Base-by-base conservation (phyloP, 352 stramenopile species). In the Globisporangium paroecandrum region DNA sequence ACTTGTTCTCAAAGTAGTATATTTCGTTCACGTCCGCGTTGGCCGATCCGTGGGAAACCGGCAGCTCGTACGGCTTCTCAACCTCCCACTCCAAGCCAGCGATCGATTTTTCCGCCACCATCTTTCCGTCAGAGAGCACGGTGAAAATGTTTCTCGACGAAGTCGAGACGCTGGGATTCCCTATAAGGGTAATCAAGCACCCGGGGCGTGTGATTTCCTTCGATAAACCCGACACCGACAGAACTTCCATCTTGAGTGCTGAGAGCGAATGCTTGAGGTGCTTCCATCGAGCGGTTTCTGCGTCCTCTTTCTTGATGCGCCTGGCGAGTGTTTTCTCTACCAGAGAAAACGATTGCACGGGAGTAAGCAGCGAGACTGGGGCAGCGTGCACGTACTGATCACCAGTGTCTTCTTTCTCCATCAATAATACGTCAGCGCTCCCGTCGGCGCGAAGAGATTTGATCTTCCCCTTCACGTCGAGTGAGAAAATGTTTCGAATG, bases 401-500 rank as follows among this genome's bases (percentile, higher is more conserved):
- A 13, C 27, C 59, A 4, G 27, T 46, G 1, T 46, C 32, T 12
- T 65, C 9, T 10, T 62, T 25, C 2, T 75, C 69, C 0, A 77
- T n/a, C 8, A 89, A 24, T 2, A 69, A 68, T 22, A 92, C 76
- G 58, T 92, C 82, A 0, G 88, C 79, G 12, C 71, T 86, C 24
- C 84, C 84, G 51, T 92, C 79, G 22, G 57, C 63, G 10, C 78
- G 78, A 4, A 90, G 69, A 9, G 67, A 68, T 51, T 85, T 70
- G 32, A 92, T 79, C 34, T 79, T 75, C 4, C 80, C 84, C 32
- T 82, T 76, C 2, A 82, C 68, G 62, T 92, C 84, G 32, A 89
- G 32, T 0, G 82, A 90, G 32, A 90, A 81, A 5, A 90, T 62
- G 41, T 82, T 76, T 20, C 78, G 75, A n/a, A 92, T 51, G 55